Conservation (phyloP, 2,329 filamentous ascomycete genomes). For the Xylaria sp. region DNA sequence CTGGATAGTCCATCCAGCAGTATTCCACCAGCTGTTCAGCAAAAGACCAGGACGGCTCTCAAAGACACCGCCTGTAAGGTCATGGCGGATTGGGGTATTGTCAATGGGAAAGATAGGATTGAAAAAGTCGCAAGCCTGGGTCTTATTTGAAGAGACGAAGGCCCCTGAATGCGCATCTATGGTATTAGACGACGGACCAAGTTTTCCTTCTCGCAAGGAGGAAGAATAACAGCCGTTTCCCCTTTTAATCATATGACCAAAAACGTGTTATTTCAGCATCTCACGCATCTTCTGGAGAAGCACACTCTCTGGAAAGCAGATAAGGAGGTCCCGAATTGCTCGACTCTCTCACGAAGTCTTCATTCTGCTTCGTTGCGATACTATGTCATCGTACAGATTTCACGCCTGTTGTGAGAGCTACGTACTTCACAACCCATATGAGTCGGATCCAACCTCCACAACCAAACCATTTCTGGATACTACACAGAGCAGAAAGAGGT, state of each 20-base stretch:
- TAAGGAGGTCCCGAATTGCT: neutral
- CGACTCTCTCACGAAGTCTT: neutral
- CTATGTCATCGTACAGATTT: neutral
- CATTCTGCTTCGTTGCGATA: neutral
- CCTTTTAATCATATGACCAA: neutral
- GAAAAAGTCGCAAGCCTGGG: conserved; percentile 9
- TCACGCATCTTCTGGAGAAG: neutral
- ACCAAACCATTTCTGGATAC: too few species aligned
- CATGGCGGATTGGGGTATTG: neutral
- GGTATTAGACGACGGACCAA: neutral
- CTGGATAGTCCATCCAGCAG: neutral
- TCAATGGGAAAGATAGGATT: conserved; percentile 10
- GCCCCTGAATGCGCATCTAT: neutral
- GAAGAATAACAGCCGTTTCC: neutral
- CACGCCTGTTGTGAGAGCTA: neutral
- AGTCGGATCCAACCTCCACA: too few species aligned
- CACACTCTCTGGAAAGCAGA: neutral
- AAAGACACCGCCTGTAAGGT: neutral
- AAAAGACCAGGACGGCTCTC: conserved; percentile 5
- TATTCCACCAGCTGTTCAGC: neutral
- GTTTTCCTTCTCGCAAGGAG: neutral
- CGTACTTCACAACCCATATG: too few species aligned
- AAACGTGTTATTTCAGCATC: neutral
- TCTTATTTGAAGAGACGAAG: conserved; percentile 5
- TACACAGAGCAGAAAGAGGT: too few species aligned